phyloP scores from a whole-genome alignment of 495 filamentous ascomycete genomes.

The Bombardia bombarda region DNA sequence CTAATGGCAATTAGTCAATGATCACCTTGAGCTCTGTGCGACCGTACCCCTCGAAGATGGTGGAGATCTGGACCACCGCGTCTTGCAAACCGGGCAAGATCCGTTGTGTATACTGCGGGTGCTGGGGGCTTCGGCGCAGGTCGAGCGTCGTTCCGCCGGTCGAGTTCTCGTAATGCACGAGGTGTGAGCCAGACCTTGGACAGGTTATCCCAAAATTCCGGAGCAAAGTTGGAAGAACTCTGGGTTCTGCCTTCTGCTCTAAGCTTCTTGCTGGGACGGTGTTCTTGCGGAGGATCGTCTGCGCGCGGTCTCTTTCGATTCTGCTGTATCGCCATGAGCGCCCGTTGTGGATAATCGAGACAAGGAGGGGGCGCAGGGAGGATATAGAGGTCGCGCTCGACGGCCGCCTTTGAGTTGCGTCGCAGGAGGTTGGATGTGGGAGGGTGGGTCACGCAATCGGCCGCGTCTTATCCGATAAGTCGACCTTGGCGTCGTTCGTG shows the following conservation, averaged over 20 bases:
- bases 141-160: constrained; percentile 19
- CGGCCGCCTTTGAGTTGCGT: background rate
- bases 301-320: constrained; percentile 11
- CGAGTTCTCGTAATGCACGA: constrained; percentile 27
- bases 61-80: constrained; percentile 13
- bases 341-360: background rate
- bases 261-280: constrained; percentile 13
- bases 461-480: too few species aligned
- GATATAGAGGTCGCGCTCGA: background rate
- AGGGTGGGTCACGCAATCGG: too few species aligned
- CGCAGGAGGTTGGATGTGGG: too few species aligned
- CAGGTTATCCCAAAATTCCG: constrained; percentile 25
- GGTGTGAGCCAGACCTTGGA: constrained; percentile 25
- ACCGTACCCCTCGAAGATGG: constrained; percentile 14
- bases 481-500: too few species aligned
- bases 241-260: constrained; percentile 4
- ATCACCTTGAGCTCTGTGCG: background rate
- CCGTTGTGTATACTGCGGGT: constrained; percentile 6
- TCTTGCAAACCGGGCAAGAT: constrained; percentile 15
- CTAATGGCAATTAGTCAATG: constrained; percentile 6
- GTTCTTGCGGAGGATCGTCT: constrained; percentile 6
- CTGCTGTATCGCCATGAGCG: constrained; percentile 7
- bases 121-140: constrained; percentile 1
- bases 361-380: background rate
- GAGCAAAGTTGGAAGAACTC: constrained; percentile 15